Percentiles rank a stretch among this genome's conserved stretches.
Evolutionary conservation across 2,329 filamentous ascomycete genomes (phyloP).

Genomic region (Xylariaceae sp.): DNA sequence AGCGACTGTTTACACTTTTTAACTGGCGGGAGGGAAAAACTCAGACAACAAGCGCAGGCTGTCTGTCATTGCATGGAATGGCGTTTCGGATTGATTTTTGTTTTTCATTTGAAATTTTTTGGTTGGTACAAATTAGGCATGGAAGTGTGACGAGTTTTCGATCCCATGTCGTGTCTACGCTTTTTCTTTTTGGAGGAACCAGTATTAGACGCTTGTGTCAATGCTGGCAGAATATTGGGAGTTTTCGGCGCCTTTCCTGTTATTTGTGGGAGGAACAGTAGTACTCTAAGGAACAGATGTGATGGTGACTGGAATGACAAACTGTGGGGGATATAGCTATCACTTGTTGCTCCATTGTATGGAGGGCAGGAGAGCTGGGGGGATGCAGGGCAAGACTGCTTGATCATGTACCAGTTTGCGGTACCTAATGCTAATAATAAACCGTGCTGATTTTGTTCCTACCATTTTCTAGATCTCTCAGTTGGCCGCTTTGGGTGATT

Average conservation of each 20-base stretch:
- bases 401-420: conserved; percentile 30
- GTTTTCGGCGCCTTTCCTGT: conserved; percentile 30
- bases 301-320: conserved; percentile 21
- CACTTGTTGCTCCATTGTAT: conserved; percentile 32
- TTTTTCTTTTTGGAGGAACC: conserved; percentile 9
- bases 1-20: conserved; percentile 56
- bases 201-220: conserved; percentile 20
- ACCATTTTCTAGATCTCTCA: not conserved
- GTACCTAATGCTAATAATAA: conserved; percentile 42
- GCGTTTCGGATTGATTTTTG: conserved; percentile 39
- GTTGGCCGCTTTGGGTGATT: not conserved
- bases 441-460: conserved; percentile 31
- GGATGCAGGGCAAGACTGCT: conserved; percentile 23
- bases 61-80: conserved; percentile 44
- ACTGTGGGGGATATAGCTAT: conserved; percentile 32
- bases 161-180: not conserved
- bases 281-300: conserved; percentile 1
- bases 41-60: conserved; percentile 38
- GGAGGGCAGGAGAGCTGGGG: conserved; percentile 34
- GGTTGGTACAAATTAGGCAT: conserved; percentile 2
- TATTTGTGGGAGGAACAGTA: conserved; percentile 5
- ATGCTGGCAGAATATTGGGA: conserved; percentile 30
- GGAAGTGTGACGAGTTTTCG: not conserved
- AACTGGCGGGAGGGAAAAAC: conserved; percentile 38
- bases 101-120: conserved; percentile 27